phyloP scores from a whole-genome alignment of 2,329 filamentous ascomycete genomes.

The Piedraia hortae region DNA sequence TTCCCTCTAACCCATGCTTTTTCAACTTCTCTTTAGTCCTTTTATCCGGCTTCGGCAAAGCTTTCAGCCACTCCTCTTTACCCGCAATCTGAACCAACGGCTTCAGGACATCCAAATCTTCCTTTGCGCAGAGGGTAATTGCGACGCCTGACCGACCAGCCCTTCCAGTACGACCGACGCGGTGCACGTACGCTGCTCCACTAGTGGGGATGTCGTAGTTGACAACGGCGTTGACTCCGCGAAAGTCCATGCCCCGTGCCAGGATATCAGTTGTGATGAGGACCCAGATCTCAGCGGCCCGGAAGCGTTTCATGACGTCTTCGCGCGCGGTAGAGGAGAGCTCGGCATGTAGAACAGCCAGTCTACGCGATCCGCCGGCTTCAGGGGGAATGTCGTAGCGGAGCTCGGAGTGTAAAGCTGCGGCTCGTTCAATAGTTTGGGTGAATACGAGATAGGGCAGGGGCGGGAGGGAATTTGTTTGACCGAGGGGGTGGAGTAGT shows the following conservation, averaged over 20 bases:
- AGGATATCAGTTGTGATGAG: constrained; percentile 88
- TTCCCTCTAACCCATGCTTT: constrained; percentile 45
- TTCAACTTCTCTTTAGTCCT: constrained; percentile 57
- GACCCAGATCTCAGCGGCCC: constrained; percentile 81
- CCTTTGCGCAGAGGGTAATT: constrained; percentile 84
- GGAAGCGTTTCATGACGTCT: constrained; percentile 66
- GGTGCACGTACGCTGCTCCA: constrained; percentile 72
- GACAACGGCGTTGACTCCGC: constrained; percentile 80
- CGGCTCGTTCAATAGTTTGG: constrained; percentile 76
- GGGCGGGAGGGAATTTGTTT: constrained; percentile 38
- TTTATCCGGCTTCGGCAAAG: constrained; percentile 61
- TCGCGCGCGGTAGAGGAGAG: constrained; percentile 51
- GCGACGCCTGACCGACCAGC: constrained; percentile 74
- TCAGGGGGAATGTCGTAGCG: constrained; percentile 80
- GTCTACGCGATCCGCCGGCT: constrained; percentile 57
- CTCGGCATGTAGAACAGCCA: constrained; percentile 73
- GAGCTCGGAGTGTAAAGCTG: constrained; percentile 66
- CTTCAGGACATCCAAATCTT: constrained; percentile 74
- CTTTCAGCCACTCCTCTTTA: constrained; percentile 66
- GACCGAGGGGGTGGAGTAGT: constrained; percentile 48
- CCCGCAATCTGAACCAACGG: constrained; percentile 38
- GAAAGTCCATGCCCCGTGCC: constrained; percentile 78
- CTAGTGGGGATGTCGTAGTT: constrained; percentile 95
- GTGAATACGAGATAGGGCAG: constrained; percentile 93
- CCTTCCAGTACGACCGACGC: constrained; percentile 69